Conservation (phyloP, 495 filamentous ascomycete genomes). For the Xylaria castorea region DNA sequence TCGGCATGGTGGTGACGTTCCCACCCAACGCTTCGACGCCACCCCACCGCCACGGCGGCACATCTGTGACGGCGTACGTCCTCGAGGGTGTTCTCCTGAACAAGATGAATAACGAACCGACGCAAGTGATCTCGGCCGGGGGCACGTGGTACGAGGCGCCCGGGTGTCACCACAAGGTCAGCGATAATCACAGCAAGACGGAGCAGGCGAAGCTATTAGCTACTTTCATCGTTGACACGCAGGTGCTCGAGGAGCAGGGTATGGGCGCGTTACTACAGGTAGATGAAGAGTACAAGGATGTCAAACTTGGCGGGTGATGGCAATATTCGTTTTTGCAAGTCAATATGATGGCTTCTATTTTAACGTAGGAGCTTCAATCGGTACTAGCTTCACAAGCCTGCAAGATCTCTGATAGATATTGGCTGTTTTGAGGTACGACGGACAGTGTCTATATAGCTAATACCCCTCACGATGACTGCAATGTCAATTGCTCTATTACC, state of each 20-base stretch:
- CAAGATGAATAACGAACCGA: conserved; percentile 6
- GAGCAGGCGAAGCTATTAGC: background rate
- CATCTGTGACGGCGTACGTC: background rate
- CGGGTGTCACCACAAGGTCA: conserved; percentile 7
- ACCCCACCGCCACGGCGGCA: conserved; percentile 6
- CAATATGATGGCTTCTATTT: too few species aligned
- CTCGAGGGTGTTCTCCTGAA: conserved; percentile 6
- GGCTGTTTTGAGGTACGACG: too few species aligned
- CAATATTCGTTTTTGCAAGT: too few species aligned
- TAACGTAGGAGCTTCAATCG: too few species aligned
- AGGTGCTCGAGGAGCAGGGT: background rate
- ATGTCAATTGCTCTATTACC: too few species aligned
- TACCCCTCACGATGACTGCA: too few species aligned
- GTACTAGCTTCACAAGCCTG: too few species aligned
- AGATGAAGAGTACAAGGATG: conserved; percentile 3
- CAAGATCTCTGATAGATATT: too few species aligned
- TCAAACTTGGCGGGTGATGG: background rate
- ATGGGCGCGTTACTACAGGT: background rate
- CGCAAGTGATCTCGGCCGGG: background rate
- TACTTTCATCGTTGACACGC: conserved; percentile 4
- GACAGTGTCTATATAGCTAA: too few species aligned
- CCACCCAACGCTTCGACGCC: conserved; percentile 2
- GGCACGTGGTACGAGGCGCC: conserved; percentile 10
- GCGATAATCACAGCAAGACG: conserved; percentile 9
- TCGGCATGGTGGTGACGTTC: conserved; percentile 12